Conservation (phyloP, 495 filamentous ascomycete genomes). For the Penicillium verhagenii region DNA sequence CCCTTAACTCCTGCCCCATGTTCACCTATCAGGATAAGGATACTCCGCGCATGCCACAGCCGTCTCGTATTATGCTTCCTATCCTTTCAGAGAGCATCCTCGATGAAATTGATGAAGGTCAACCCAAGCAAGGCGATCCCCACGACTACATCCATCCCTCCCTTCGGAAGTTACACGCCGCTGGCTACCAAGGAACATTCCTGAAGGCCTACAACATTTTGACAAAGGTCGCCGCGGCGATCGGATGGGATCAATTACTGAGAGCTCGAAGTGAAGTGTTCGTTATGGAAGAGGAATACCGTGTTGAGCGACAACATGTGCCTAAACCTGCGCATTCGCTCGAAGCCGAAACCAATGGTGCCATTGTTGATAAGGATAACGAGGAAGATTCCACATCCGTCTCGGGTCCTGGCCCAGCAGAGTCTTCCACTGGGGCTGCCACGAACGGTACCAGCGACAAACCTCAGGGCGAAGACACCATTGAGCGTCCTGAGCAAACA, state of each 20-base stretch:
- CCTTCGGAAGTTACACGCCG: constrained; percentile 81
- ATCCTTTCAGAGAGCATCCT: constrained; percentile 85
- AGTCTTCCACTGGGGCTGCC: constrained; percentile 20
- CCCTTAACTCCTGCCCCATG: constrained; percentile 99
- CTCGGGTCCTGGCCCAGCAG: constrained; percentile 30
- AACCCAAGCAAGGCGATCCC: constrained; percentile 65
- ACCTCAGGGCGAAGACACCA: constrained; percentile 42
- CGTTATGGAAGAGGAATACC: constrained; percentile 99
- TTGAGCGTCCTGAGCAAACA: constrained; percentile 80
- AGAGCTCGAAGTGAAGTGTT: constrained; percentile 94
- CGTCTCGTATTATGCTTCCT: constrained; percentile 79
- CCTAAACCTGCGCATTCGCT: constrained; percentile 51
- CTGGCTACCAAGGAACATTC: constrained; percentile 89
- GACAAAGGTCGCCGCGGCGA: constrained; percentile 90
- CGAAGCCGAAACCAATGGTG: constrained; percentile 44
- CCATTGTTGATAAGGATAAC: constrained; percentile 13
- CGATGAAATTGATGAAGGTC: constrained; percentile 92
- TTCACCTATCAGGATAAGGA: constrained; percentile 99
- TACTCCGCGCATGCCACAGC: constrained; percentile 88
- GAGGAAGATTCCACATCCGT: constrained; percentile 37
- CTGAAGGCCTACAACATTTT: constrained; percentile 90
- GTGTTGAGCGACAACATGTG: constrained; percentile 77
- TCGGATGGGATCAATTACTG: constrained; percentile 95
- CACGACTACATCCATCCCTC: constrained; percentile 85
- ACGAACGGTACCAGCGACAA: constrained; percentile 35